Evolutionary conservation across 208 protist species (phyloP), one percentile per base, ranked within the genome.

Genomic region (Leishmania aethiopica): DNA sequence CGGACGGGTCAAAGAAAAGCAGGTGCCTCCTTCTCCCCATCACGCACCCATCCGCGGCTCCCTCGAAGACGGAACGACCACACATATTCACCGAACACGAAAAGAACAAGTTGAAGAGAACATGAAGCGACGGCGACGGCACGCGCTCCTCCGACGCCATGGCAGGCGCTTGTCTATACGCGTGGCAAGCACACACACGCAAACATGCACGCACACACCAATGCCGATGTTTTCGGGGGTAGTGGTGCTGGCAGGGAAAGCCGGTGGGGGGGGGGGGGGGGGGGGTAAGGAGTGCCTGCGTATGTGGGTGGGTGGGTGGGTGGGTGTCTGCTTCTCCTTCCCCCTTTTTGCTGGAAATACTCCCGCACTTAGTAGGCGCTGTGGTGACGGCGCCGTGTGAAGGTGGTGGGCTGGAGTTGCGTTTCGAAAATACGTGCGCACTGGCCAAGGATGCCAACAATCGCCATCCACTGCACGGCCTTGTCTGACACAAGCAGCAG

Each of bases 401-500:
- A 67, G 64, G 76, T 77, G 45, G 81, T 83, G 67, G 78, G 83
- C 7, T 77, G 72, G 25, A 86, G 83, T 71, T 86, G 78, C 7
- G 67, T 77, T 51, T 86, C 87, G 53, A 93, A 96, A 28, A 94
- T 51, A 0, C 93, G 80, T 25, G 86, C 83, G 70, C 79, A 82
- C 57, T 94, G 93, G 4, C 91, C 90, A 71, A 81, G 87, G 28
- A 94, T 79, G 51, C 86, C 88, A 1, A 93, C 78, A 62, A 94
- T 89, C 35, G 91, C 88, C 88, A 94, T 92, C 93, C 93, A 96
- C 76, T 92, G 88, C 53, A 96, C 60, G 6, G 83, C 85, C 78
- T 89, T 88, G 55, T 85, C 62, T n/a, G 88, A 82, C 10, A 89
- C 83, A 15, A 96, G 78, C 3, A 93, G 55, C 45, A 96, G 79